These are phyloP conservation scores for Kazachstania martiniae DNA, from an alignment of 805 yeast genomes.

Conservation along the genomic window DNA sequence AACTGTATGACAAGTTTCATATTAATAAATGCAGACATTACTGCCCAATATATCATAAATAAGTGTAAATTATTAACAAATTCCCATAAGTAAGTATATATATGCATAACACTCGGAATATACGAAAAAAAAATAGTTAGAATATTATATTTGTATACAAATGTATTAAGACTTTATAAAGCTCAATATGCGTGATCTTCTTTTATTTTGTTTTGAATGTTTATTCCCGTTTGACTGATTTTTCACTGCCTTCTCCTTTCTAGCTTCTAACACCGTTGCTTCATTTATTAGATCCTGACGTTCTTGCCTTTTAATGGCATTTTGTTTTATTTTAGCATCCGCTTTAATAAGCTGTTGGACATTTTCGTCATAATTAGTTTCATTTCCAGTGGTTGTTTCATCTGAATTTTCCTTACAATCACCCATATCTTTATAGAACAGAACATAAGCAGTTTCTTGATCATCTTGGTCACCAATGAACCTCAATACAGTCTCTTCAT, in stretches of 20 bases:
- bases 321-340: background rate
- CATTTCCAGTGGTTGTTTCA: background rate
- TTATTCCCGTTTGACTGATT: background rate
- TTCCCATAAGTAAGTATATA: too few relatives aligned
- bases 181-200: constrained; percentile 19
- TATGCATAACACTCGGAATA: too few relatives aligned
- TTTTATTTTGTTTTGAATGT: constrained; percentile 4
- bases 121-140: too few relatives aligned
- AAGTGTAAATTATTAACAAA: too few relatives aligned
- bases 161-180: constrained; percentile 11
- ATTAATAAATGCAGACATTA: too few relatives aligned
- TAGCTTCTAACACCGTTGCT: too few relatives aligned
- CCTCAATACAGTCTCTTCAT: constrained; percentile 68
- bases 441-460: constrained; percentile 81
- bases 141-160: too few relatives aligned
- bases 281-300: too few relatives aligned
- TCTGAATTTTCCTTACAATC: background rate
- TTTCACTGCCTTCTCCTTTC: background rate
- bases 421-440: constrained; percentile 62
- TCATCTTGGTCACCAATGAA: constrained; percentile 87
- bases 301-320: background rate
- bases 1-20: background rate
- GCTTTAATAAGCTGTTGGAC: constrained; percentile 12
- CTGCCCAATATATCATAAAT: too few relatives aligned
- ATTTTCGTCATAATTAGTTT: constrained; percentile 9